Evolutionary conservation across 164 flowering plant species (phyloP).

Genomic region (Aristolochia contorta): DNA sequence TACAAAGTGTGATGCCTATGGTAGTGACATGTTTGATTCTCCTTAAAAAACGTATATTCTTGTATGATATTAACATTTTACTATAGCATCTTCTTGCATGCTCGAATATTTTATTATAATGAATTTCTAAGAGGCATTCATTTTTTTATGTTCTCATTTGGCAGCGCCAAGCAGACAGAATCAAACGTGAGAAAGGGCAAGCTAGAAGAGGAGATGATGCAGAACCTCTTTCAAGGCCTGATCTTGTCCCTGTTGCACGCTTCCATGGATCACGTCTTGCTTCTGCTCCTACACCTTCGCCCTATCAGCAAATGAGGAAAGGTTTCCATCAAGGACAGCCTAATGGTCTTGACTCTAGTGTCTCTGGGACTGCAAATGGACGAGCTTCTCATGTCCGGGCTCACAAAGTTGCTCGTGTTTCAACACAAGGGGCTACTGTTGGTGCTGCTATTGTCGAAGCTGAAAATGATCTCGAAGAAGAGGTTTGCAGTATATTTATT

Average conservation of each 20-base stretch:
- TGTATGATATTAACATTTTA: too few relatives aligned
- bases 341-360: constrained; percentile 13
- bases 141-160: background rate
- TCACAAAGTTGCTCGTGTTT: constrained; percentile 43
- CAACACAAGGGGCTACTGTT: constrained; percentile 48
- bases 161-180: constrained; percentile 82
- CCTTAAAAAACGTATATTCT: too few relatives aligned
- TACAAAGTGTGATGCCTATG: background rate
- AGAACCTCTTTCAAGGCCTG: constrained; percentile 52
- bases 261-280: constrained; percentile 85
- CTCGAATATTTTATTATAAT: too few relatives aligned
- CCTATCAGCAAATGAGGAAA: constrained; percentile 34
- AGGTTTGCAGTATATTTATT: constrained; percentile 21
- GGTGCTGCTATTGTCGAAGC: constrained; percentile 99
- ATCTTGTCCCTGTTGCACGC: constrained; percentile 61
- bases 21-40: background rate
- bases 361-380: constrained; percentile 18
- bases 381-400: constrained; percentile 22
- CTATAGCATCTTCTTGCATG: too few relatives aligned
- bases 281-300: constrained; percentile 63
- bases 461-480: constrained; percentile 62
- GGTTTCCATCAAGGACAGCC: background rate
- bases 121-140: background rate
- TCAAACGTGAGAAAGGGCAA: constrained; percentile 76
- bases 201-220: constrained; percentile 72